Base-by-base conservation (phyloP, 805 yeast species). In the Wickerhamomyces mucosus region DNA sequence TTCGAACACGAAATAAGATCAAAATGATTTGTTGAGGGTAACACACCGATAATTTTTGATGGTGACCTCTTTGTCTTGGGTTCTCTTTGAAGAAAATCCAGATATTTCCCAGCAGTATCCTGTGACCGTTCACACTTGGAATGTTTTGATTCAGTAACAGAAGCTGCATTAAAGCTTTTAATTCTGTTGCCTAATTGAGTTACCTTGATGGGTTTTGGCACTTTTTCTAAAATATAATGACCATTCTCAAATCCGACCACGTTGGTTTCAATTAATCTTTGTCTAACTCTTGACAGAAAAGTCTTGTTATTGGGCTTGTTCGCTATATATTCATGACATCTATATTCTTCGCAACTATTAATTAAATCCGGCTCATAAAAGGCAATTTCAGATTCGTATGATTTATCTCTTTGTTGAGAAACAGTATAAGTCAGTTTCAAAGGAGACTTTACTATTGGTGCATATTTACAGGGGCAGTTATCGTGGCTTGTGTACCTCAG, bases 391-490 rank as follows among this genome's bases (percentile, higher is more conserved):
- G 28, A 26, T 8, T 11, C 4, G 8, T 13, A 9, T 15, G 12
- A 2, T 29, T 21, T 7, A 28, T 28, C 10, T 27, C 30, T 17
- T 33, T 26, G 18, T 30, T 6, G 6, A 6, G 26, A 15, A 19
- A 19, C 21, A 9, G 26, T 23, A 12, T 23, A 23, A 5, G 26
- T 23, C 7, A 23, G 16, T 15, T 29, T 35, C 33, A 41, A 34
- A 1, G 39, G 43, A 1, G 43, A 39, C 5, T 37, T 36, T 11
- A 38, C 39, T 21, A 47, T 31, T 16, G 41, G 36, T 11, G 21
- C 26, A 19, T 26, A 15, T 34, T 37, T 31, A 16, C 46, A 46
- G 30, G 32, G 26, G 33, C 50, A 45, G 4, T 26, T 33, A 6
- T 27, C 20, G 26, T 33, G 26, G 15, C 13, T 12, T 4, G 26